Base-by-base conservation (phyloP, 306 rosid species). In the Vigna hirtella region DNA sequence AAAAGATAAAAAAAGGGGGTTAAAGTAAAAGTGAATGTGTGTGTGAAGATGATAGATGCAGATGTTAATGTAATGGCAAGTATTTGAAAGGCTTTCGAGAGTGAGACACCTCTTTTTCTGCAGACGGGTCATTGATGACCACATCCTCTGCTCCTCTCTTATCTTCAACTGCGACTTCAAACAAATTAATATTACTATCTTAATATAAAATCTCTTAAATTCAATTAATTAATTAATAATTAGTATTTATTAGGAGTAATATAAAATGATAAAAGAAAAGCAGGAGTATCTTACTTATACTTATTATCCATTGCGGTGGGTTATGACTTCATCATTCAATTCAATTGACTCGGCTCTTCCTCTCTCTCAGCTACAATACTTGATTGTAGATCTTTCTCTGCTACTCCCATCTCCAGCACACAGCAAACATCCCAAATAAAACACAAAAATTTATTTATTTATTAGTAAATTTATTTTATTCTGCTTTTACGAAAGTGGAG, bases 111-210 rank as follows among this genome's bases (percentile, higher is more conserved):
- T 86, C 76, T 55, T 86, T 84, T 88, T 82, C 68, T 82, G 87
- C 86, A 80, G 83, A 67, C 75, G 85, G 86, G 81, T 81, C 78
- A 89, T 92, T 89, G 84, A 90, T 88, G 97, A 70, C 97, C 97
- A 89, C 97, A 89, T 81, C 90, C 90, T 89, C 85, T 72, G 66
- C 85, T 79, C 16, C 34, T 66, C 68, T 78, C 84, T 83, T 80
- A 83, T 81, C 86, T 66, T 82, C 80, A 52, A 47, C 70, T 13
- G 45, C 68, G 0, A 18, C 13, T 70, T 62, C 81, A 81, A 69
- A 59, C 57, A 72, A 47, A 63, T 74, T 67, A 26, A 57, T 47
- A 53, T 12, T 15, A 77, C 1, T 26, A 36, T 7, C 5, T 22
- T 18, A 18, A 24, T 12, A 67, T 26, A 47, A 36, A 45, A 67